Conservation (phyloP, 2,329 filamentous ascomycete genomes). For the Colletotrichum acutatum region DNA sequence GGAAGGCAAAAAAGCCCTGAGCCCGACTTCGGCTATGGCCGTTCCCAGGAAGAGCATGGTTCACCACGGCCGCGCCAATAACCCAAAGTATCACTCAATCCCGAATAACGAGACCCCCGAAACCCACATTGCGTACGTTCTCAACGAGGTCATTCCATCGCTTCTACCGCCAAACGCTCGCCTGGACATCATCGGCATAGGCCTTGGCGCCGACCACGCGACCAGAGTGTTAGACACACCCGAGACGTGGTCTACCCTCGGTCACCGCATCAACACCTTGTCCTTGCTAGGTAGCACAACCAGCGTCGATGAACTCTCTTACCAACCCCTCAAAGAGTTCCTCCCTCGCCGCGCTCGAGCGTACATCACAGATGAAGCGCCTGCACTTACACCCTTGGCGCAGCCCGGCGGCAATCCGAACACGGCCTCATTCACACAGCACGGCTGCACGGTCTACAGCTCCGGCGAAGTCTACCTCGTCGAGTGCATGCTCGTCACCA, state of each 20-base stretch:
- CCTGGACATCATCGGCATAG: conserved; percentile 78
- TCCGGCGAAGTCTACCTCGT: conserved; percentile 68
- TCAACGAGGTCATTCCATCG: conserved; percentile 69
- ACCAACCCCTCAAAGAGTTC: conserved; percentile 59
- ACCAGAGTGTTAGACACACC: conserved; percentile 68
- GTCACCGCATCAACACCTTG: conserved; percentile 57
- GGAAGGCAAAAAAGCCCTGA: conserved; percentile 69
- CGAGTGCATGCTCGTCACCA: conserved; percentile 71
- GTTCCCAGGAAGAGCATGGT: conserved; percentile 73
- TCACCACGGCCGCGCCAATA: conserved; percentile 63
- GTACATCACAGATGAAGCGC: conserved; percentile 66
- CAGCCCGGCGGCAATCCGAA: conserved; percentile 53
- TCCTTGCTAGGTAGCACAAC: conserved; percentile 61
- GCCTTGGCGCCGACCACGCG: conserved; percentile 70
- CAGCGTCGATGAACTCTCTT: conserved; percentile 50
- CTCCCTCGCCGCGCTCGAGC: conserved; percentile 67
- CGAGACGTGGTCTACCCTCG: conserved; percentile 61
- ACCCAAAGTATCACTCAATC: conserved; percentile 69
- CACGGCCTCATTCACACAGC: conserved; percentile 50
- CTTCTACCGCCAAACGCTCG: conserved; percentile 60
- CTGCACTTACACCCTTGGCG: conserved; percentile 63
- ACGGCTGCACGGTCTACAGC: conserved; percentile 77
- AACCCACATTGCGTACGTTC: conserved; percentile 75
- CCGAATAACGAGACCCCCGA: conserved; percentile 65
- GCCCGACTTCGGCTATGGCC: conserved; percentile 63